phyloP scores from a whole-genome alignment of 345 rosid genomes.

The Aquilaria malaccensis region DNA sequence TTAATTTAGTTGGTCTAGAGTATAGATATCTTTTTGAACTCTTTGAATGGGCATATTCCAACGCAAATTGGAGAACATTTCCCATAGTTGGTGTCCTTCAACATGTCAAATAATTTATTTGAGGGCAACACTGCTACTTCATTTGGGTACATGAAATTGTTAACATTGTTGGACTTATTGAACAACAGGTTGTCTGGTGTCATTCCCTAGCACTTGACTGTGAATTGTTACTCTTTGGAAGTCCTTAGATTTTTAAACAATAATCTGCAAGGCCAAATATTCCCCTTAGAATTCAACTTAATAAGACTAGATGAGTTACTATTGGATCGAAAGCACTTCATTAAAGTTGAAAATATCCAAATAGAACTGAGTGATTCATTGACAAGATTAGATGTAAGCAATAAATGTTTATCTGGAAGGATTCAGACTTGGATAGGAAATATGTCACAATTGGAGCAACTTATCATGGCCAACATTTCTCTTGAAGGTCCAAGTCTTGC shows the following conservation, averaged over 20 bases:
- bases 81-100: background rate
- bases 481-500: slow-evolving; percentile 8
- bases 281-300: background rate
- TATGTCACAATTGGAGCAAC: background rate
- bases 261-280: no score
- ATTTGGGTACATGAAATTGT: background rate
- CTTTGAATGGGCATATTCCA: slow-evolving; percentile 1
- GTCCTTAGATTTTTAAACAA: background rate
- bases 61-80: background rate
- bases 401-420: slow-evolving; percentile 8
- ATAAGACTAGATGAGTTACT: background rate
- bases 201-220: background rate
- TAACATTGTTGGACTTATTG: background rate
- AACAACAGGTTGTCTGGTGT: background rate
- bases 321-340: background rate
- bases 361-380: background rate
- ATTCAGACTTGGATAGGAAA: background rate
- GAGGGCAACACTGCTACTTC: slow-evolving; percentile 1
- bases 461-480: background rate
- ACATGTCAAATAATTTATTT: slow-evolving; percentile 14
- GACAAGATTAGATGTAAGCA: background rate
- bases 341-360: background rate
- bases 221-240: background rate
- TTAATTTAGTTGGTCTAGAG: background rate
- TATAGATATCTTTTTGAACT: slow-evolving; percentile 1